Evolutionary conservation across 1,139 yeast genomes (phyloP), one percentile per base, ranked within the genome.

Genomic region (Wickerhamomyces sp.): DNA sequence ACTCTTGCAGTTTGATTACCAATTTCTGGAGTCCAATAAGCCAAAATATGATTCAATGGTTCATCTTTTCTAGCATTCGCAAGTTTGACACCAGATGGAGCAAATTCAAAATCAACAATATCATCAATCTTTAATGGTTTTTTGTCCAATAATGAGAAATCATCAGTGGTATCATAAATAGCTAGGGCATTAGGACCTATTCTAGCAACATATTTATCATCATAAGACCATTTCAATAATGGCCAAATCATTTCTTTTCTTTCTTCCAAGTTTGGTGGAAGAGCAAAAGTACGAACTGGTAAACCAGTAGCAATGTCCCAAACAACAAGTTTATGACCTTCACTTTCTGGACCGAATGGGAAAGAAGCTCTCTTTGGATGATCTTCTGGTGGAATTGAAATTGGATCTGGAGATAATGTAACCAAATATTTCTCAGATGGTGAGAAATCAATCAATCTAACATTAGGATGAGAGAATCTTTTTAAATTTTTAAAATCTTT

Each of bases 21-120:
- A 51, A 84, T 74, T 71, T 94, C 99, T 45, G 99, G 99, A 42
- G 96, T 90, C 99, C 99, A 94, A 73, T 85, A 93, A 37, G 95
- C 84, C 58, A 94, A 75, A 35, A 90, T 72, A 57, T 84, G 84
- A n/a, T 73, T 72, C 36, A 61, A 64, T 36, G 56, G 59, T 41
- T 72, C 78, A 42, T 60, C 64, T 53, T 71, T 78, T 46, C 69
- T 67, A 45, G 78, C 71, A 55, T 75, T 78, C 40, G 81, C 79
- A 53, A 89, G 75, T 55, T 77, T 73, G 40, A 89, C 87, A 53
- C 85, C 85, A 36, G 93, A 82, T 52, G 99, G 99, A 29, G 98
- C 90, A 80, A 95, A 93, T 65, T 90, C 95, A 63, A 94, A 93
- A 67, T 91, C 97, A 59, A 82, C 82, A 54, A 94, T 79, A 46